Conservation (phyloP, 352 stramenopile genomes). For the Albugo candida region DNA sequence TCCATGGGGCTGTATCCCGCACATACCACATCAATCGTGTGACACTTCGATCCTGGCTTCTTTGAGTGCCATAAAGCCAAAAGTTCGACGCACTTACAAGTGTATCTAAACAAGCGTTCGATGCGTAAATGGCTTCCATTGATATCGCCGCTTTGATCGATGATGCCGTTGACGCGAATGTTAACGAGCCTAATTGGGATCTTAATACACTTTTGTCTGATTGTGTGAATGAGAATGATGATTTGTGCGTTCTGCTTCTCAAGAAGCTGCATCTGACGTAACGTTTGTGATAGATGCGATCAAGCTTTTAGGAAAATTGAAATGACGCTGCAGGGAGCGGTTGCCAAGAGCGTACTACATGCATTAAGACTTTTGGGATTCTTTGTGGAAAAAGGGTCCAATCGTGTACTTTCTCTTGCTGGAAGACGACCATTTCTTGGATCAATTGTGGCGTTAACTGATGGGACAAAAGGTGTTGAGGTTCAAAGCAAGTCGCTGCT, state of each 20-base stretch:
- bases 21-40: too few species aligned
- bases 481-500: conserved; percentile 54
- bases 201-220: conserved; percentile 60
- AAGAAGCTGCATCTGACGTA: not conserved
- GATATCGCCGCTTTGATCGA: conserved; percentile 25
- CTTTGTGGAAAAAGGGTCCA: conserved; percentile 61
- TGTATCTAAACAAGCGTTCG: too few species aligned
- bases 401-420: conserved; percentile 29
- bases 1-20: too few species aligned
- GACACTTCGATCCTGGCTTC: too few species aligned
- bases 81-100: too few species aligned
- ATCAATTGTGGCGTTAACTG: conserved; percentile 38
- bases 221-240: conserved; percentile 26
- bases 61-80: too few species aligned
- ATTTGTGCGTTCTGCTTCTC: conserved; percentile 13
- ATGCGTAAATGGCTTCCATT: not conserved
- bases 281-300: conserved; percentile 18
- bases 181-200: conserved; percentile 37
- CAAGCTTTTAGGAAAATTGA: conserved; percentile 39
- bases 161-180: conserved; percentile 27
- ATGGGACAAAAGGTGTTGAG: conserved; percentile 43
- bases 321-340: conserved; percentile 28
- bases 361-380: conserved; percentile 48
- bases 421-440: conserved; percentile 38
- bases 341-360: conserved; percentile 21